Conservation (phyloP, 306 rosid genomes). For the Purshia tridentata region DNA sequence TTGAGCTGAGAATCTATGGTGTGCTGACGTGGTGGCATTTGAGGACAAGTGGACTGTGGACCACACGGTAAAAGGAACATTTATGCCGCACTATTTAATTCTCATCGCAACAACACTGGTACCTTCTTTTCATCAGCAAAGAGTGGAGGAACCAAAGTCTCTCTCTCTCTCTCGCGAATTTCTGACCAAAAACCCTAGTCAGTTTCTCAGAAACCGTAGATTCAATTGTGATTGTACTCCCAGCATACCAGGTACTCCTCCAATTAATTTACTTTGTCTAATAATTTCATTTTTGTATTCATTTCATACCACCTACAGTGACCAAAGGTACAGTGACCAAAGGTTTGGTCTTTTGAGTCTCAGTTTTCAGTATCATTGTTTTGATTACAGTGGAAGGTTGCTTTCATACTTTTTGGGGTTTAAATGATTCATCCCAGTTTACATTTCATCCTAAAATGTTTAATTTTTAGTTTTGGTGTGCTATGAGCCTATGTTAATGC, state of each 20-base stretch:
- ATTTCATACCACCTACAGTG: not conserved
- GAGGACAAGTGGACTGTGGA: not conserved
- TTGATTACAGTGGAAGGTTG: not conserved
- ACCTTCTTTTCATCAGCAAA: not conserved
- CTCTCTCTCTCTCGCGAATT: not conserved
- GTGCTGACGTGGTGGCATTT: not conserved
- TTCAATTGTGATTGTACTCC: not conserved
- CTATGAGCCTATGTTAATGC: not conserved
- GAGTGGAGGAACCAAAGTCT: not conserved
- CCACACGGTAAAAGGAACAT: not conserved
- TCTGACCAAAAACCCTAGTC: constrained; percentile 12
- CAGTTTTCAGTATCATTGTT: not conserved
- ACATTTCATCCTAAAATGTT: not conserved
- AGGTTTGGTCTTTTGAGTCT: not conserved
- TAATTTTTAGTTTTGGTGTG: not conserved
- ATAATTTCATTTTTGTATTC: not conserved
- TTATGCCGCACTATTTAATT: constrained; percentile 7
- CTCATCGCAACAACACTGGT: not conserved
- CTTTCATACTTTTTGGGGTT: not conserved
- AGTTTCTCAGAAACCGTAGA: not conserved
- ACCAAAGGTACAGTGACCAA: constrained; percentile 5
- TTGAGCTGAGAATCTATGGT: not conserved
- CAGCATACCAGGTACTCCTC: constrained; percentile 5
- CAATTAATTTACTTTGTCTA: not conserved
- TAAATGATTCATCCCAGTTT: not conserved